Conservation (phyloP, 2,329 filamentous ascomycete species). For the Microdochium nivale region DNA sequence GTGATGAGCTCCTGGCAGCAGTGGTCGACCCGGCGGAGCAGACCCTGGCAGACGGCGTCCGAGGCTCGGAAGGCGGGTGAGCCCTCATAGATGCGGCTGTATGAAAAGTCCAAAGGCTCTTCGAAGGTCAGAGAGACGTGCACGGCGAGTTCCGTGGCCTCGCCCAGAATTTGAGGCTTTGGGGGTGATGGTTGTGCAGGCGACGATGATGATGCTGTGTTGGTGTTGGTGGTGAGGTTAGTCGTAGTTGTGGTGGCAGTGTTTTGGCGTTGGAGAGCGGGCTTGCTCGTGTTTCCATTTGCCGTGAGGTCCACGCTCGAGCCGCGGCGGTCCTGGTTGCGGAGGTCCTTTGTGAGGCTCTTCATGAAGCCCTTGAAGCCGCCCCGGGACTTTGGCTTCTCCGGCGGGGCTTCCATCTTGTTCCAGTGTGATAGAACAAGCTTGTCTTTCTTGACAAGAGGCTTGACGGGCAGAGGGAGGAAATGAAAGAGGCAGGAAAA, state of each 20-base stretch:
- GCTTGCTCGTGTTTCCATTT: background rate
- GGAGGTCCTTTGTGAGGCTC: background rate
- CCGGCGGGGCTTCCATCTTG: background rate
- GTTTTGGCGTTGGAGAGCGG: background rate
- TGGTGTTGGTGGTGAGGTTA: background rate
- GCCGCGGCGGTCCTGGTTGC: background rate
- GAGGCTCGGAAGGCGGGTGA: constrained; percentile 34
- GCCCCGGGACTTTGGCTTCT: background rate
- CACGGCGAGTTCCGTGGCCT: constrained; percentile 22
- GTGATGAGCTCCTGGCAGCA: constrained; percentile 45
- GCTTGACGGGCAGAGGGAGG: background rate
- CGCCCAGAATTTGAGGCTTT: background rate
- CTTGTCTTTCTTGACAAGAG: background rate
- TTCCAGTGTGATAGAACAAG: background rate
- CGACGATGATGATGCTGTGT: background rate
- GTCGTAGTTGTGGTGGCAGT: background rate
- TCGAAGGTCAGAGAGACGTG: constrained; percentile 37
- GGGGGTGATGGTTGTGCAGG: background rate
- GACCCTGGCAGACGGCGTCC: constrained; percentile 36
- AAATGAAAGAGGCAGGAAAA: background rate
- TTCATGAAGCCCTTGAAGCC: constrained; percentile 1
- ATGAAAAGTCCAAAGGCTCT: constrained; percentile 31
- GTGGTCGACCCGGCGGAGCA: constrained; percentile 42
- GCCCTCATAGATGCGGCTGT: constrained; percentile 36
- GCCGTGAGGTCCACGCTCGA: background rate